Evolutionary conservation across 2,329 filamentous ascomycete genomes (phyloP).

Genomic region (Orbilia brochopaga): DNA sequence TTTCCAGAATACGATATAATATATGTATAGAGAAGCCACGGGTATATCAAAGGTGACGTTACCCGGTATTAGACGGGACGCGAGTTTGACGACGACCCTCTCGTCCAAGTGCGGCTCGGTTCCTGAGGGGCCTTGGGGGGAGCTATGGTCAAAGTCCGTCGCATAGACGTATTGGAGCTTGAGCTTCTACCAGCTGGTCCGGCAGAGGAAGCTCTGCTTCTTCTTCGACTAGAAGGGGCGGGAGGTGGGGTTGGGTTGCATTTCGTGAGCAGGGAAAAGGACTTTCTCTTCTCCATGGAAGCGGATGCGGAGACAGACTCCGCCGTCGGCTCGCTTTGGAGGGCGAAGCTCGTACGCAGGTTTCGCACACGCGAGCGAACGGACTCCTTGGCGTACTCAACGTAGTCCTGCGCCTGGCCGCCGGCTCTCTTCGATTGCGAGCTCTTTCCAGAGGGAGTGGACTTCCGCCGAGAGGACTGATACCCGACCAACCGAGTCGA

Average conservation of each 20-base stretch:
- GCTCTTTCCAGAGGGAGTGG: conserved; percentile 27
- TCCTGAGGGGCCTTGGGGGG: conserved; percentile 41
- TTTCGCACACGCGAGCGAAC: conserved; percentile 49
- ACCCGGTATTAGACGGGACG: conserved; percentile 41
- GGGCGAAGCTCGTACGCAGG: conserved; percentile 49
- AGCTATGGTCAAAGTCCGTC: conserved; percentile 40
- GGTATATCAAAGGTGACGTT: conserved; percentile 23
- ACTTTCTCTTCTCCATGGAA: conserved; percentile 19
- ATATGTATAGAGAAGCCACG: conserved; percentile 24
- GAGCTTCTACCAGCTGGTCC: conserved; percentile 49
- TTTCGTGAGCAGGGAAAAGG: conserved; percentile 44
- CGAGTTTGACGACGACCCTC: conserved; percentile 42
- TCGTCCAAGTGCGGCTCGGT: conserved; percentile 47
- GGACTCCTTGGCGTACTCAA: conserved; percentile 45
- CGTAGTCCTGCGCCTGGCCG: conserved; percentile 40
- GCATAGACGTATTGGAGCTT: conserved; percentile 35
- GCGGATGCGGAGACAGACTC: conserved; percentile 27
- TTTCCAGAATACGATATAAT: conserved; percentile 29
- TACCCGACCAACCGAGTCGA: conserved; percentile 29
- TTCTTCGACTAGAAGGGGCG: conserved; percentile 33
- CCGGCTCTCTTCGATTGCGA: conserved; percentile 30
- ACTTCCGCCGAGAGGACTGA: conserved; percentile 16
- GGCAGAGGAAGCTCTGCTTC: conserved; percentile 49
- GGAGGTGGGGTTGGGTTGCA: conserved; percentile 18
- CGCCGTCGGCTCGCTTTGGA: conserved; percentile 46